These are phyloP conservation scores for Huntiella bhutanensis DNA, from an alignment of 2,329 filamentous ascomycete species.

Conservation along the genomic window DNA sequence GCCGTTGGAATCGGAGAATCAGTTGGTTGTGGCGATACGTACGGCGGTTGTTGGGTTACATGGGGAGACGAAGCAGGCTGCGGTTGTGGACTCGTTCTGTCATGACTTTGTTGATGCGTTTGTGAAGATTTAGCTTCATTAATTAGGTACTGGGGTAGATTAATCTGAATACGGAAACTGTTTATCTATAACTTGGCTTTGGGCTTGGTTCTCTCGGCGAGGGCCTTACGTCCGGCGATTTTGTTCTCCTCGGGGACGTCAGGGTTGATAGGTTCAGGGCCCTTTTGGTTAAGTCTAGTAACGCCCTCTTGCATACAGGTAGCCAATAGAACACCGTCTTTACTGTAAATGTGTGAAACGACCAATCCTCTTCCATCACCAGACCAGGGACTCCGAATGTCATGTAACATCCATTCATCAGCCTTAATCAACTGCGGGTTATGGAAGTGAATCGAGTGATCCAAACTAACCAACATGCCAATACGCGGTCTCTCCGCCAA, in stretches of 20 bases:
- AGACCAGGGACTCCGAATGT: constrained; percentile 66
- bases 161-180: no score
- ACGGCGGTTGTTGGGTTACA: not conserved
- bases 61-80: not conserved
- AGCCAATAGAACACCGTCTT: constrained; percentile 53
- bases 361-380: constrained; percentile 62
- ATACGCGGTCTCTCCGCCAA: constrained; percentile 36
- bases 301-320: constrained; percentile 59
- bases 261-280: constrained; percentile 8
- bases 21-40: constrained; percentile 4
- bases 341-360: constrained; percentile 52
- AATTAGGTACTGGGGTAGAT: no score
- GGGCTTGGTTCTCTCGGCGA: not conserved
- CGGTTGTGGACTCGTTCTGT: constrained; percentile 5
- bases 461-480: constrained; percentile 72
- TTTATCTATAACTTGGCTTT: constrained; percentile 2
- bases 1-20: not conserved
- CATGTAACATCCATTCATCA: constrained; percentile 61
- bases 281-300: constrained; percentile 7
- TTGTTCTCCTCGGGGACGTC: constrained; percentile 14
- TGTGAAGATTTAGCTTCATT: not conserved
- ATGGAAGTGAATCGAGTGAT: constrained; percentile 56
- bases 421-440: constrained; percentile 37
- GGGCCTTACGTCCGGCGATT: constrained; percentile 7
- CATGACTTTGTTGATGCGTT: constrained; percentile 6